These are phyloP conservation scores for Pleurotus citrinopileatus DNA, from an alignment of 768 basidiomycete species.

Conservation along the genomic window DNA sequence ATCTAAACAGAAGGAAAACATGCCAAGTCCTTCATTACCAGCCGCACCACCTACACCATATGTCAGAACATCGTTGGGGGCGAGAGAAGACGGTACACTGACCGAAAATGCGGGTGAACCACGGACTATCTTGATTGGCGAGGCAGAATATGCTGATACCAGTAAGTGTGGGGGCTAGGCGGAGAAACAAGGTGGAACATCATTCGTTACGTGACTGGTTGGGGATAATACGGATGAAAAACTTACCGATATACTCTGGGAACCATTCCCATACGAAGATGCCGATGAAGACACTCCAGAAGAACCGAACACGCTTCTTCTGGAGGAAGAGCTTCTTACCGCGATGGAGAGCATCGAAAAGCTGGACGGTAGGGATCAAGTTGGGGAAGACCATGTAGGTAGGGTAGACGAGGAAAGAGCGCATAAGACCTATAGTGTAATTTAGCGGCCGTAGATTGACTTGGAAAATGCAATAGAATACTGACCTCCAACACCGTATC, in stretches of 20 bases:
- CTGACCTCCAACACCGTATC: conserved; percentile 40
- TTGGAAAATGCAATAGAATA: too few species aligned
- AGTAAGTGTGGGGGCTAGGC: conserved; percentile 38
- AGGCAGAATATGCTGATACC: conserved; percentile 62
- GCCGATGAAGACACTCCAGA: conserved; percentile 48
- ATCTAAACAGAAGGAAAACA: conserved; percentile 57
- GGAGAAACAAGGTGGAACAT: conserved; percentile 15
- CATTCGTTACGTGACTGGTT: neutral
- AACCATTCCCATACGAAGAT: conserved; percentile 60
- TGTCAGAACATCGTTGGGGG: too few species aligned
- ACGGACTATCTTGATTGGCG: conserved; percentile 43
- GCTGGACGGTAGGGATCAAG: conserved; percentile 30
- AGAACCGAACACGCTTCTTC: conserved; percentile 54
- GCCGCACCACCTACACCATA: conserved; percentile 41
- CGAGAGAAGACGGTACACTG: neutral
- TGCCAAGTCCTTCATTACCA: conserved; percentile 61
- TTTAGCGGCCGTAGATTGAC: too few species aligned
- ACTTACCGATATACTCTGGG: conserved; percentile 46
- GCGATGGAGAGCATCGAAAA: conserved; percentile 45
- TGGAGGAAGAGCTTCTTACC: conserved; percentile 40
- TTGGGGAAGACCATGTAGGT: conserved; percentile 46
- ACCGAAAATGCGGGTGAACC: conserved; percentile 57
- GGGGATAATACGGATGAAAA: conserved; percentile 10
- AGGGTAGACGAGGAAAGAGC: conserved; percentile 51
- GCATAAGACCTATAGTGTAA: conserved; percentile 41